Conservation (phyloP, 2,329 filamentous ascomycete species). For the Pseudogymnoascus sp. region DNA sequence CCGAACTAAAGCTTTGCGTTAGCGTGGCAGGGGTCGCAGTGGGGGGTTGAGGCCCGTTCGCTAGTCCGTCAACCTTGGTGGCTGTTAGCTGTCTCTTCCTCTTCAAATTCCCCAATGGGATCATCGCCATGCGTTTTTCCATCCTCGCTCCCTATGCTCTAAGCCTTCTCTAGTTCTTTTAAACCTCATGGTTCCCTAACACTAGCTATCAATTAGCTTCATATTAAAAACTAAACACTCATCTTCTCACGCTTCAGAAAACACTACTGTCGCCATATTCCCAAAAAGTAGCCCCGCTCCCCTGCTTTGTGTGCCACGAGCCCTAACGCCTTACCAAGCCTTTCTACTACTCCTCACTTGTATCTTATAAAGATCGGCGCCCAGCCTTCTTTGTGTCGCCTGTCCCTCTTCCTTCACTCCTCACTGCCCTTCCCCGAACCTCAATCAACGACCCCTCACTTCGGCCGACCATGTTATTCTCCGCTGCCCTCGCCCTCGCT, state of each 20-base stretch:
- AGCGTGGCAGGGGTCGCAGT: neutral
- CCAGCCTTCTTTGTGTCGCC: neutral
- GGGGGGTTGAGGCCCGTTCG: neutral
- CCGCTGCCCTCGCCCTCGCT: constrained; percentile 4
- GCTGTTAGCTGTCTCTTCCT: neutral
- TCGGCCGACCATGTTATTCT: neutral
- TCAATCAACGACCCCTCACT: neutral
- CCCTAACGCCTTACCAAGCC: neutral
- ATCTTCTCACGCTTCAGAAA: neutral
- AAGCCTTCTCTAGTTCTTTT: neutral
- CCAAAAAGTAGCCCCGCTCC: neutral
- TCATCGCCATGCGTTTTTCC: neutral
- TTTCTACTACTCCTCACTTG: neutral
- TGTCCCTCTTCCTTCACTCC: neutral
- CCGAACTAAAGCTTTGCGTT: neutral
- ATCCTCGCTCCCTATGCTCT: neutral
- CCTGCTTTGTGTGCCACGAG: neutral
- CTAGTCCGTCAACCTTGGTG: neutral
- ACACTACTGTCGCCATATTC: neutral
- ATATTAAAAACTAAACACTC: neutral
- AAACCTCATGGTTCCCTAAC: neutral
- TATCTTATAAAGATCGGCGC: neutral
- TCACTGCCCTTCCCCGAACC: neutral
- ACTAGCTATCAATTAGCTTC: neutral
- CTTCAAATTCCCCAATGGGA: neutral